Base-by-base conservation (phyloP, 2,329 filamentous ascomycete species). In the Pseudopithomyces chartarum region DNA sequence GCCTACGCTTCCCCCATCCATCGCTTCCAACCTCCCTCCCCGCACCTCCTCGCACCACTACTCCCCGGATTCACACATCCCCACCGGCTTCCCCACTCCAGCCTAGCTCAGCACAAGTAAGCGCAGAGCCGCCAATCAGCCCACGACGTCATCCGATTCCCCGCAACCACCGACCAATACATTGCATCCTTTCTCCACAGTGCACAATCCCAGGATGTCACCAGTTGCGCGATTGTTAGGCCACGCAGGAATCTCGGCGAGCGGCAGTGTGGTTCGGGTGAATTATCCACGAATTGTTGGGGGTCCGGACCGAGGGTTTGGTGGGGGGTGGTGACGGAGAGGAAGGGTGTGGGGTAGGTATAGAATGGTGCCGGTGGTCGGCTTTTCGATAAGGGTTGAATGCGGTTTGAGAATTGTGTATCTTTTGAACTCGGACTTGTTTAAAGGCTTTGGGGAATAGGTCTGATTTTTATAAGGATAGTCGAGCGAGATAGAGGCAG, bases 91-190 rank as follows among this genome's bases (percentile, higher is more conserved):
- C 19, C 44, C 52, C 23, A n/a, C 15, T 34, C 1, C 15, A 33
- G 33, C 11, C 29, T 43, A 43, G 52, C 36, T 11, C 19, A 8
- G 40, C 1, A 17, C 5, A 38, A 32, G 26, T 12, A 20, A 15
- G 7, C 17, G 26, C 45, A 33, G 22, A 49, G 34, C 44, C 26
- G 44, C 48, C 56, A 55, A 46, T 49, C 36, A 55, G 42, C 48
- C 56, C 32, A 40, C 42, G 52, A 58, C 48, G 52, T 56, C 53
- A 55, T 56, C 29, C 36, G 22, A 46, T 39, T n/a, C 52, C 34
- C 52, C 44, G 40, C 43, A 40, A 48, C n/a, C 45, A 23, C 23
- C 15, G 17, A 39, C 5, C 36, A 48, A 15, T 32, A 48, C 36
- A 32, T n/a, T 33, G 8, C 23, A 48, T 3, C 6, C n/a, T n/a